Evolutionary conservation across 768 basidiomycete genomes (phyloP).

Genomic region (Dioszegia crocea): DNA sequence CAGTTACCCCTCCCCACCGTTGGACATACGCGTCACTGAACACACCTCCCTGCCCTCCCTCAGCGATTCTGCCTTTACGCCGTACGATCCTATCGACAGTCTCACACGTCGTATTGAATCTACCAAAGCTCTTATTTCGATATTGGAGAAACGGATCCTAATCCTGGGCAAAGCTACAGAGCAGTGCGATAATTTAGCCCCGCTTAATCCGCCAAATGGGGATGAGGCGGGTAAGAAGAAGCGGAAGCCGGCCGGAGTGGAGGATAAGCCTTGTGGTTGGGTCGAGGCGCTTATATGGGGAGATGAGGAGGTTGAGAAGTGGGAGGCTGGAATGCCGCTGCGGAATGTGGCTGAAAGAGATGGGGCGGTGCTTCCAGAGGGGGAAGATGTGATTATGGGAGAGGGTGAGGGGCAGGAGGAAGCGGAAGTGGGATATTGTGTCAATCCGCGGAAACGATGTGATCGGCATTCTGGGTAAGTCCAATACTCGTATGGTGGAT

Average conservation of each 20-base stretch:
- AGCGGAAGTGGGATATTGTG: slow-evolving; percentile 13
- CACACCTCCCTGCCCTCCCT: slow-evolving; percentile 3
- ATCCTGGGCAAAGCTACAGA: slow-evolving; percentile 17
- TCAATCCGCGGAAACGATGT: slow-evolving; percentile 21
- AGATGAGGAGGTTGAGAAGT: slow-evolving; percentile 21
- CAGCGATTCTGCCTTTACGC: background rate
- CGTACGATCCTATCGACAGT: background rate
- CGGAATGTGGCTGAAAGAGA: no score
- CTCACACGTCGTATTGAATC: slow-evolving; percentile 14
- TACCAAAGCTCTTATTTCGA: slow-evolving; percentile 9
- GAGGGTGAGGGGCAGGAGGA: background rate
- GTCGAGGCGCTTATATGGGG: slow-evolving; percentile 20
- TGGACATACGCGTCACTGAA: slow-evolving; percentile 10
- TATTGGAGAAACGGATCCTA: slow-evolving; percentile 16
- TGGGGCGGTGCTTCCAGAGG: background rate
- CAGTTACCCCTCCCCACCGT: slow-evolving; percentile 22
- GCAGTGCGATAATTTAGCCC: slow-evolving; percentile 11
- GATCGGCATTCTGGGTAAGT: slow-evolving; percentile 34
- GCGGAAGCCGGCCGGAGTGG: slow-evolving; percentile 16
- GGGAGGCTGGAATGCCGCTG: background rate
- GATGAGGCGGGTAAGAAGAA: slow-evolving; percentile 14
- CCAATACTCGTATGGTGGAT: background rate
- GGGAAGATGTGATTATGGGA: background rate
- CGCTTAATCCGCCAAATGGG: background rate
- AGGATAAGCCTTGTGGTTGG: slow-evolving; percentile 35